Base-by-base conservation (phyloP, 768 basidiomycete species). In the Thelephora ganbajun region DNA sequence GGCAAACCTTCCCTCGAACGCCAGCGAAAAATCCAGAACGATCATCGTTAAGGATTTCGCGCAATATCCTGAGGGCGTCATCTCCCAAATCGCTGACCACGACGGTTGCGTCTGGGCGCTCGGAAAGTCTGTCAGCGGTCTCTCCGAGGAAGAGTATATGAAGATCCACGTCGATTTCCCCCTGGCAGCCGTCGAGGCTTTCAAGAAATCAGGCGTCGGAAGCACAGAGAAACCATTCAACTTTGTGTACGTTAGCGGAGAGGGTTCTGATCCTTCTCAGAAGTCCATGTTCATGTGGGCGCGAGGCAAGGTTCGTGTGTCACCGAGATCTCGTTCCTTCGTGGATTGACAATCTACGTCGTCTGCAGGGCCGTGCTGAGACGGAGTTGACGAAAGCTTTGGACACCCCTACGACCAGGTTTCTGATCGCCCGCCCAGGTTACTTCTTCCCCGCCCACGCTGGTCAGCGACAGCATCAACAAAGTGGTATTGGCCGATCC, bases 51-150 rank as follows among this genome's bases (percentile, higher is more conserved):
- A 51, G 5, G 63, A 68, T 56, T 68, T 66, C 50, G 50, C 55
- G 22, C 35, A 53, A 5, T 68, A 67, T 52, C 54, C 64, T 2
- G 46, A 54, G 2, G 59, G 59, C 14, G 53, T 68, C 33, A 48
- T 59, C 11, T 47, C 46, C 12, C 55, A 55, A 23, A 56, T 68
- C 39, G 63, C 56, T 5, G 56, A 55, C 41, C 61, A 63, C 44
- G 64, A 67, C 37, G 66, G 58, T 14, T 63, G 62, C 50, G 48
- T 68, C 3, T 68, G 66, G 66, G 66, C 66, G 11, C 54, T 63
- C 12, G 66, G 66, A 2, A 58, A 50, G 45, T 54, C 51, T 34
- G 46, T 57, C 3, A 30, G 50, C 0, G 64, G 64, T 33, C 54
- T 65, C 49, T 52, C 49, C 2, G 64, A 66, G 41, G 53, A 51